Conservation (phyloP, 148 eudicot species). For the Vaccinium myrtillus region DNA sequence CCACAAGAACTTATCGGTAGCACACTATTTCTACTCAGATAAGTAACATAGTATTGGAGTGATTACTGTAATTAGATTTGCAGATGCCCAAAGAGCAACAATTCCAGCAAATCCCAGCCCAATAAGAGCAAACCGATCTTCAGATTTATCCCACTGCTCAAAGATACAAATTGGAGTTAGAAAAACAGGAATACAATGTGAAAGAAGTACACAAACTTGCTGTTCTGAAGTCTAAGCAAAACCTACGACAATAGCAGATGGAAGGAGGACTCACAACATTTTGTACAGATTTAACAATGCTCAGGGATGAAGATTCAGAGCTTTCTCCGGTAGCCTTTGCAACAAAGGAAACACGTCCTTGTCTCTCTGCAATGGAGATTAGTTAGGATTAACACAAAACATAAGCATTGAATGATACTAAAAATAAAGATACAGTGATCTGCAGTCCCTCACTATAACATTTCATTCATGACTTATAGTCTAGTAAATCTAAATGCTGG, state of each 20-base stretch:
- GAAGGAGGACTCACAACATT: conserved; percentile 58
- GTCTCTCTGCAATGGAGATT: conserved; percentile 45
- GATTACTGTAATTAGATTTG: conserved; percentile 63
- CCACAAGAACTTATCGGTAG: not conserved
- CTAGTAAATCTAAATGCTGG: not conserved
- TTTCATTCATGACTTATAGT: not conserved
- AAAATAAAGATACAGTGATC: not conserved
- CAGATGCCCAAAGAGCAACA: conserved; percentile 79
- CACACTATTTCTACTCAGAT: conserved; percentile 4
- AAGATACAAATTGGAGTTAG: conserved; percentile 14
- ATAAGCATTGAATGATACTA: not conserved
- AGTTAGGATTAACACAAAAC: not conserved
- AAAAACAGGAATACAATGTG: not conserved
- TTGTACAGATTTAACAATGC: conserved; percentile 63
- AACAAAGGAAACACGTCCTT: conserved; percentile 32
- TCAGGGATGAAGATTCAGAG: conserved; percentile 75
- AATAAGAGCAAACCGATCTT: conserved; percentile 79
- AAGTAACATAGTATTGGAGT: not conserved
- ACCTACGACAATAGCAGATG: not conserved
- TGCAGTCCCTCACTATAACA: not conserved
- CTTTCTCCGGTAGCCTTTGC: conserved; percentile 70
- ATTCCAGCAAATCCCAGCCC: conserved; percentile 85
- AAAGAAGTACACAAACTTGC: not conserved
- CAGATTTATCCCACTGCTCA: conserved; percentile 82
- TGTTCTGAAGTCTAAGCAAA: not conserved